Percentiles rank a stretch among this genome's conserved stretches.
Evolutionary conservation across 345 rosid species (phyloP).

Genomic region (Geranium rotundifolium): DNA sequence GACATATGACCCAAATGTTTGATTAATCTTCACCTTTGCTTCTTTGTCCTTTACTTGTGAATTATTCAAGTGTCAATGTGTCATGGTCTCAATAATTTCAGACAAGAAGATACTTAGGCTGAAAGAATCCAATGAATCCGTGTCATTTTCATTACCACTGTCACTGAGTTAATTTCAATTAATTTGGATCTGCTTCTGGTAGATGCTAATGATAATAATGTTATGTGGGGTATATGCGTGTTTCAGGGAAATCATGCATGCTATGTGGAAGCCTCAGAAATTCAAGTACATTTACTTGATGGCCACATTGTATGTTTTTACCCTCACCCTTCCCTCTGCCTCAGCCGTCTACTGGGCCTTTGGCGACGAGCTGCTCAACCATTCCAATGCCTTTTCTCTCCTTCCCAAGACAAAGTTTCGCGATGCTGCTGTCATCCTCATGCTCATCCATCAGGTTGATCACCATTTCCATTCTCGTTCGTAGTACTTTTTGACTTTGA

Average conservation of each 20-base stretch:
- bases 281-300: constrained; percentile 87
- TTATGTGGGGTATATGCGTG: neutral
- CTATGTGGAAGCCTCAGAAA: constrained; percentile 99
- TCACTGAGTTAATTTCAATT: neutral
- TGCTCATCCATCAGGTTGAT: constrained; percentile 93
- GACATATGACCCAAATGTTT: constrained; percentile 4
- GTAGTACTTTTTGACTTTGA: neutral
- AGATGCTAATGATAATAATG: neutral
- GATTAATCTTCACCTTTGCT: constrained; percentile 2
- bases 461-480: neutral
- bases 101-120: neutral
- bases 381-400: constrained; percentile 86
- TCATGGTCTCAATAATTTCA: constrained; percentile 7
- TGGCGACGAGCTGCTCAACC: constrained; percentile 80
- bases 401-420: constrained; percentile 68
- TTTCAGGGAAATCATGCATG: constrained; percentile 93
- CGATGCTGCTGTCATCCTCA: constrained; percentile 81
- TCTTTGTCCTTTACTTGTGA: constrained; percentile 10
- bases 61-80: constrained; percentile 13
- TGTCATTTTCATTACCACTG: constrained; percentile 9
- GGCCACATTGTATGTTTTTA: constrained; percentile 95
- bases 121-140: constrained; percentile 5
- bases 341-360: constrained; percentile 96
- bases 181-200: too few relatives aligned
- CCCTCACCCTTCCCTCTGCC: constrained; percentile 88